Evolutionary conservation across 169 alveolate species (phyloP), one percentile per base, ranked within the genome.

Genomic region (Plasmodium adleri): DNA sequence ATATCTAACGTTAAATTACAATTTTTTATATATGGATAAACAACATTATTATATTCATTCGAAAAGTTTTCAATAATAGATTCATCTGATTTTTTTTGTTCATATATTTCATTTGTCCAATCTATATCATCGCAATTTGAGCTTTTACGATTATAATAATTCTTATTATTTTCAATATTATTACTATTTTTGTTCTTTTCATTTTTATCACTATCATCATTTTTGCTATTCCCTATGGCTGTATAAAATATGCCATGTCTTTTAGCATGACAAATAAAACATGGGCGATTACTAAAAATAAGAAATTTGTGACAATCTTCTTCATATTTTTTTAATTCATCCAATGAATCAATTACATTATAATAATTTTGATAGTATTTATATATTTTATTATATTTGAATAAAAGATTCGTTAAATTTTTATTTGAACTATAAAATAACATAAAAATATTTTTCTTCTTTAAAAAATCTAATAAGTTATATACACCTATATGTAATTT

Each of bases 401-500:
- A 83, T 68, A 83, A 49, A 15, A 72, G 28, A 45, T 71, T 15
- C 2, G 91, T 83, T 68, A 71, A 70, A 28, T 83, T 68, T 83
- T 83, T 83, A 68, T 83, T 83, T 15, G 86, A 83, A 83, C 68
- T 70, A 32, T 68, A 83, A 83, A 83, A 83, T 83, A 83, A 7
- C 24, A 67, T 68, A 58, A 45, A 83, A 71, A 39, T 68, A 17
- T 83, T 83, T 83, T 83, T 58, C 45, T 83, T 83, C 71, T 83
- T 83, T 83, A 83, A 70, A 56, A 67, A 58, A 12, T 59, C 12
- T 15, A 83, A 59, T 68, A 83, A 83, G 50, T 56, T 58, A 63
- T 83, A 83, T 0, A 60, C 91, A 28, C 91, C 91, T 68, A 83
- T 63, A 52, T 83, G 91, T 45, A 83, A 83, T 59, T 83, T 83